Conservation (phyloP, 768 basidiomycete species). For the Tubosaeta sp. region DNA sequence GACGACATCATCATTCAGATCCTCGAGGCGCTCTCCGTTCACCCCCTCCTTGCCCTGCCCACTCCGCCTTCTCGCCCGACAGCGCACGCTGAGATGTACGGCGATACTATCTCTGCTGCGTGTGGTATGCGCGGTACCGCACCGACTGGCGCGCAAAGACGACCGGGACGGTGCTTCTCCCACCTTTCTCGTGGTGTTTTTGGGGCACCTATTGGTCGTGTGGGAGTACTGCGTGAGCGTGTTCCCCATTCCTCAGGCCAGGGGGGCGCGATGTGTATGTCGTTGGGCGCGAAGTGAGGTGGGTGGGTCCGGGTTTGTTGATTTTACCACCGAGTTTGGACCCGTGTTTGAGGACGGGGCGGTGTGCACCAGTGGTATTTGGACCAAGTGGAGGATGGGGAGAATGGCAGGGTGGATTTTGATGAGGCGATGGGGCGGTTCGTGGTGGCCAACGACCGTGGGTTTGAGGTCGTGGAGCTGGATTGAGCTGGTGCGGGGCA, state of each 20-base stretch:
- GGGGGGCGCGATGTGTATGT: slow-evolving; percentile 30
- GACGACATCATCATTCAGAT: slow-evolving; percentile 26
- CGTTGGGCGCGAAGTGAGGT: slow-evolving; percentile 19
- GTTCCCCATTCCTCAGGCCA: slow-evolving; percentile 23
- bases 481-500: slow-evolving; percentile 1
- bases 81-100: slow-evolving; percentile 5
- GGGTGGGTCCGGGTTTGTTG: slow-evolving; percentile 21
- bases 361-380: neutral
- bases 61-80: neutral
- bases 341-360: slow-evolving; percentile 24
- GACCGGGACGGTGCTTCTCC: slow-evolving; percentile 23
- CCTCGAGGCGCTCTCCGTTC: slow-evolving; percentile 11
- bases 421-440: slow-evolving; percentile 31
- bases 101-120: slow-evolving; percentile 24
- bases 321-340: slow-evolving; percentile 26
- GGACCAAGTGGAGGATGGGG: neutral
- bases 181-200: slow-evolving; percentile 19
- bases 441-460: slow-evolving; percentile 22
- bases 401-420: slow-evolving; percentile 24
- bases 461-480: slow-evolving; percentile 27
- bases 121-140: slow-evolving; percentile 23
- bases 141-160: slow-evolving; percentile 24
- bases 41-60: slow-evolving; percentile 20
- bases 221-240: slow-evolving; percentile 29
- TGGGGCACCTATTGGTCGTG: slow-evolving; percentile 20